A percentile compares a stretch with the other conserved stretches of the same genome.
These are phyloP conservation scores for Eutrema japonicum DNA, from an alignment of 345 rosid genomes.

Conservation along the genomic window DNA sequence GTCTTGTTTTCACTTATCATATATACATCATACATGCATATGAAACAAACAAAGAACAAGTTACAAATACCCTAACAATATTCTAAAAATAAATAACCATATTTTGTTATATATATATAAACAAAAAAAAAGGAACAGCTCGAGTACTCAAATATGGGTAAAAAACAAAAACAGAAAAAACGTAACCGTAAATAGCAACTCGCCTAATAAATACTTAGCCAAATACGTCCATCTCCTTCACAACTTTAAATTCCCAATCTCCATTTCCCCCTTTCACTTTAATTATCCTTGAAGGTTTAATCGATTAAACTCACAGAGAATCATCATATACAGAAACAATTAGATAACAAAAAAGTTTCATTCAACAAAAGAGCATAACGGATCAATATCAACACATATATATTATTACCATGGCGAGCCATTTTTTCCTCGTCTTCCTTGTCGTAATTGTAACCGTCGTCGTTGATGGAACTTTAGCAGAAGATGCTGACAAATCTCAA, in stretches of 20 bases:
- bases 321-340: background rate
- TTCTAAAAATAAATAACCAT: slow-evolving; percentile 9
- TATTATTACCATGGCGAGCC: slow-evolving; percentile 21
- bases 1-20: background rate
- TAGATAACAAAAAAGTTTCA: background rate
- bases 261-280: slow-evolving; percentile 14
- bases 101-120: background rate
- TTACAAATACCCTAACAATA: slow-evolving; percentile 21
- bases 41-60: slow-evolving; percentile 5
- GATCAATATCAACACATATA: background rate
- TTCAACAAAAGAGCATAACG: background rate
- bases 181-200: slow-evolving; percentile 16
- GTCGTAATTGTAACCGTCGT: slow-evolving; percentile 4
- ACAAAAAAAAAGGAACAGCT: background rate
- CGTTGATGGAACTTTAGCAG: slow-evolving; percentile 29
- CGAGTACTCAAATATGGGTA: slow-evolving; percentile 1
- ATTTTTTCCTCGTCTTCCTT: background rate
- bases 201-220: background rate
- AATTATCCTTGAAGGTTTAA: slow-evolving; percentile 8
- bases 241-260: slow-evolving; percentile 30
- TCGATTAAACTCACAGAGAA: slow-evolving; percentile 8
- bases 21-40: background rate
- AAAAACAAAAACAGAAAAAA: background rate
- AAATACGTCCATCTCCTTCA: slow-evolving; percentile 5
- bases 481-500: slow-evolving; percentile 25